Base-by-base conservation (phyloP, 768 basidiomycete genomes). In the Tricholomella constricta region DNA sequence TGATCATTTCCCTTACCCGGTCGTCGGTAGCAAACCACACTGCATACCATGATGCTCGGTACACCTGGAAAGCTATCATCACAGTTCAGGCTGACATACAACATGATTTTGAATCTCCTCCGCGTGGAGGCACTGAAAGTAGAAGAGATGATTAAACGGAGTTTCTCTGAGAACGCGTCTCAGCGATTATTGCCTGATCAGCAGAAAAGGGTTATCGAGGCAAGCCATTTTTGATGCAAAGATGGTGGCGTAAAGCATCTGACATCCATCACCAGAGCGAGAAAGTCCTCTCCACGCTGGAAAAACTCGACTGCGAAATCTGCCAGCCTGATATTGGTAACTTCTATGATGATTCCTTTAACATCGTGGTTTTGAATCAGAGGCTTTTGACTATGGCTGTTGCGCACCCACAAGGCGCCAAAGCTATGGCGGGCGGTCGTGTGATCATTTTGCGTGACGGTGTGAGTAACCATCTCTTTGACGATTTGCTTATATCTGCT, bases 101-200 rank as follows among this genome's bases (percentile, higher is more conserved):
- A 98, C 69, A 98, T 99, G 97, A 98, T 99, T 56, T 72, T 99
- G 55, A 99, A 99, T 65, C 74, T 99, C 34, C 80, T 99, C 9
- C 86, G 97, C 17, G 97, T 99, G 9, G 97, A 99, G 65, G 95
- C 97, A 0, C 77, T 99, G 42, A 80, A 86, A 54, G 96, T 98
- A 15, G 97, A 99, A 65, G 97, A 99, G 71, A 99, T 99, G 97
- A 98, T 99, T 66, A 98, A 98, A 69, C 81, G 97, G 34, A 94
- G 92, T 67, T 99, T 99, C 71, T 98, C 97, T 15, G 97, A 99
- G 74, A 98, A 98, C 65, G 87, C 94, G 1, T 89, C 97, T 0
- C 97, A 99, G 65, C 79, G 88, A 34, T 74, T 98, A 38, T 74
- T 98, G 26, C 97, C 97, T 4, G 94, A 96, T 49, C 92, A 98